Evolutionary conservation across 2,329 filamentous ascomycete genomes (phyloP), one percentile per base, ranked within the genome.

Genomic region (Aspergillus bombycis): DNA sequence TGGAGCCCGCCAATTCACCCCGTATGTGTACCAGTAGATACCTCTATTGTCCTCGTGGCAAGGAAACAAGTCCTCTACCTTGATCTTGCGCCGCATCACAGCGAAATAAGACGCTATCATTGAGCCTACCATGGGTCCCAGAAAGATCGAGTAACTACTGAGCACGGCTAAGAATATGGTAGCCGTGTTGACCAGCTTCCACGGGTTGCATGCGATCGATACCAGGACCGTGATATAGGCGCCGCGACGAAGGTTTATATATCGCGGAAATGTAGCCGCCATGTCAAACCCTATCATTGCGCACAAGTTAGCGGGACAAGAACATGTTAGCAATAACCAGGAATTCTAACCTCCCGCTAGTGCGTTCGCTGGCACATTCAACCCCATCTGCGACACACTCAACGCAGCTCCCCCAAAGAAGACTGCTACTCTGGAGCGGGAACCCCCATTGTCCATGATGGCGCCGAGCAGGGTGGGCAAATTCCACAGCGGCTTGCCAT

Each of bases 191-290:
- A 70, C 64, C 8, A 72, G 60, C 23, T 67, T 65, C 71, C 71
- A 74, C 1, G 71, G 71, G 30, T 72, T 70, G 14, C 65, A 65
- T 11, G 64, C 70, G 7, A 67, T 60, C 4, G 68, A 68, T 2
- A 72, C 11, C 1, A 84, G 65, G 0, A 81, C 76, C 5, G 79
- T 81, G 46, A 87, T 74, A 63, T 83, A 83, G 3, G 80, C 79
- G 1, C 86, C 86, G 2, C 86, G 80, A 5, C 84, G 76, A 62
- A 87, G 87, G 70, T 85, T 86, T 73, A 88, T 81, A 65, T 82
- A 86, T 46, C 77, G 78, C 0, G 85, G 84, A 62, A 81, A 82
- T 0, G 86, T 72, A 1, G 81, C 83, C 0, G 85, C 80, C 56
- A 87, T 74, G 67, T 88, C 86, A 78, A 88, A 86, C 7, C 85